phyloP scores from a whole-genome alignment of 1,139 yeast species.

The Suhomyces kunorum region DNA sequence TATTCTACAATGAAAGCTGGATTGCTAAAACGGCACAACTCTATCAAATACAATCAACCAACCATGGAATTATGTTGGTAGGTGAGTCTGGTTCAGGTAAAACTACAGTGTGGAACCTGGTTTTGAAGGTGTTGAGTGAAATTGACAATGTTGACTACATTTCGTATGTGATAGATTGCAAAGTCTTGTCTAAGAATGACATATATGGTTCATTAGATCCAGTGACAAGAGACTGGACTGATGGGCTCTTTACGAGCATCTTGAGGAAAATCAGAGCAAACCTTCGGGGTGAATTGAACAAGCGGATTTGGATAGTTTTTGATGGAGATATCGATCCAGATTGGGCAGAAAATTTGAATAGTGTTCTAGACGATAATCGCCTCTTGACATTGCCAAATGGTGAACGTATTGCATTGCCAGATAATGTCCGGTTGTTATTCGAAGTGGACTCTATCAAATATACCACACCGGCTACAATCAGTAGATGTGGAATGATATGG shows the following conservation, averaged over 20 bases:
- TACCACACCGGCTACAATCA: conserved; percentile 90
- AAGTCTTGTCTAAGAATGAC: conserved; percentile 64
- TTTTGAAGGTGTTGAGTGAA: conserved; percentile 46
- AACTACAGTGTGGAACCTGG: conserved; percentile 52
- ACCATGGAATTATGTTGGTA: conserved; percentile 80
- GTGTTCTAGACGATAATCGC: conserved; percentile 87
- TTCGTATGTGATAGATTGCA: conserved; percentile 65
- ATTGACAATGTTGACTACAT: conserved; percentile 38
- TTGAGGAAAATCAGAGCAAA: conserved; percentile 62
- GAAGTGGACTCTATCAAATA: conserved; percentile 68
- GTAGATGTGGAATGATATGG: conserved; percentile 92
- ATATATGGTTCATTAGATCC: conserved; percentile 73
- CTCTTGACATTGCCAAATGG: conserved; percentile 85
- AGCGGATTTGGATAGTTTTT: conserved; percentile 75
- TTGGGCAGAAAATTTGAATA: conserved; percentile 90
- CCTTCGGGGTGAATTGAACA: conserved; percentile 57
- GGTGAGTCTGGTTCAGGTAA: conserved; percentile 84
- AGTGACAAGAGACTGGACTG: conserved; percentile 89
- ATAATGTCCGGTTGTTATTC: conserved; percentile 65
- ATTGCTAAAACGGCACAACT: conserved; percentile 62
- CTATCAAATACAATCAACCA: conserved; percentile 59
- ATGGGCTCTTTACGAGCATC: conserved; percentile 76
- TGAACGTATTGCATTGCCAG: conserved; percentile 71
- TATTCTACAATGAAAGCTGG: conserved; percentile 43
- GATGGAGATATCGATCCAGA: conserved; percentile 95